phyloP scores from a whole-genome alignment of 495 filamentous ascomycete species.

The Cryomyces minteri region DNA sequence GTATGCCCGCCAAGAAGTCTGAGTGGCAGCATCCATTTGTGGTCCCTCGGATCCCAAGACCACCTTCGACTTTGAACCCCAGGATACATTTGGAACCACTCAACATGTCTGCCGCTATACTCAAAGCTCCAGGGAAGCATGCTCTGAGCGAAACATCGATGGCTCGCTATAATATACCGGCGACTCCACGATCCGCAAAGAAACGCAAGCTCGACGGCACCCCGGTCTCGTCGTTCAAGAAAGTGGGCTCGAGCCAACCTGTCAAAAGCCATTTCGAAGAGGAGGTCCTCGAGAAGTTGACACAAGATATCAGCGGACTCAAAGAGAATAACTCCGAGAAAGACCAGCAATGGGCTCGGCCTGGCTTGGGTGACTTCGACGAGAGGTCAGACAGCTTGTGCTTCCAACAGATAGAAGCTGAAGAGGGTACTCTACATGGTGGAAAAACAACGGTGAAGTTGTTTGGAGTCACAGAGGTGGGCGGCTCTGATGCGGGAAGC shows the following conservation, averaged over 20 bases:
- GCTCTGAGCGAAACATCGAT: constrained; percentile 39
- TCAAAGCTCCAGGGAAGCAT: constrained; percentile 35
- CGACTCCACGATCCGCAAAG: constrained; percentile 40
- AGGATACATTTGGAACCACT: too few species aligned
- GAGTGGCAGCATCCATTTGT: too few species aligned
- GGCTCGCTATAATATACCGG: constrained; percentile 26
- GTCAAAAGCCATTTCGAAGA: constrained; percentile 78
- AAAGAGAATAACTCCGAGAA: constrained; percentile 76
- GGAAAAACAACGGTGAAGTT: constrained; percentile 64
- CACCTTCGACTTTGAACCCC: too few species aligned
- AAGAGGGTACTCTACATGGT: constrained; percentile 62
- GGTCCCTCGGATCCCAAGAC: too few species aligned
- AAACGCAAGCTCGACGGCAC: constrained; percentile 59
- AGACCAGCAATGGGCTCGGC: constrained; percentile 87
- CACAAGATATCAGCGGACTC: constrained; percentile 71
- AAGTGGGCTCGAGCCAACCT: constrained; percentile 56
- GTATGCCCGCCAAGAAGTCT: too few species aligned
- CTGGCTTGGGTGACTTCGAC: constrained; percentile 53
- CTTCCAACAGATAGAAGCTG: constrained; percentile 92
- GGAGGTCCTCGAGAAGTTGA: constrained; percentile 84
- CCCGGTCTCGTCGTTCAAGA: constrained; percentile 33
- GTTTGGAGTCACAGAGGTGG: constrained; percentile 91
- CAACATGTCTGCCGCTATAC: constrained; percentile 31
- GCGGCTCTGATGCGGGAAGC: background rate
- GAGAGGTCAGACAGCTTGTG: constrained; percentile 50